These are phyloP conservation scores for Rugosomyces carneus DNA, from an alignment of 1,284 basidiomycete genomes.

Conservation along the genomic window DNA sequence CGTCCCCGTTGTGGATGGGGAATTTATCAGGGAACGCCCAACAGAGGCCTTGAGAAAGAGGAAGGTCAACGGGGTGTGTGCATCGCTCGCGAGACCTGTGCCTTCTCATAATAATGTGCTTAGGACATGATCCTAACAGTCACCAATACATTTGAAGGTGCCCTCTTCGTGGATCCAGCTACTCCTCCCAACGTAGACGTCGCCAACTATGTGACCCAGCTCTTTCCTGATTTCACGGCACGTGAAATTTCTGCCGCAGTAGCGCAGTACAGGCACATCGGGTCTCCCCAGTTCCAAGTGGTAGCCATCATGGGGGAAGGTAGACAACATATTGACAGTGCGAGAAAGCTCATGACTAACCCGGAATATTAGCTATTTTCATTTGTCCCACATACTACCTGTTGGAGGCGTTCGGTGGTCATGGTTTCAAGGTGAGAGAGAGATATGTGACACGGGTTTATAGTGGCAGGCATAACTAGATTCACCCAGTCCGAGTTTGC, in stretches of 20 bases:
- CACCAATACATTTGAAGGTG: slow-evolving; percentile 9
- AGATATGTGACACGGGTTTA: neutral
- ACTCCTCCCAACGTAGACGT: slow-evolving; percentile 23
- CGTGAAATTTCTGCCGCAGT: slow-evolving; percentile 22
- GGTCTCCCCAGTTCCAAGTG: slow-evolving; percentile 28
- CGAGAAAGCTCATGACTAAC: too few relatives aligned
- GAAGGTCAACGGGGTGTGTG: slow-evolving; percentile 22
- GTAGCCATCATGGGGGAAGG: slow-evolving; percentile 38
- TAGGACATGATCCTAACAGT: slow-evolving; percentile 26
- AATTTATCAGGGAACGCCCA: slow-evolving; percentile 28
- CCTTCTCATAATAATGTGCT: too few relatives aligned
- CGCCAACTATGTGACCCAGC: slow-evolving; percentile 27
- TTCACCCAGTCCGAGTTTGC: slow-evolving; percentile 24
- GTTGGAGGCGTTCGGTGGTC: slow-evolving; percentile 22
- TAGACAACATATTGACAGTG: slow-evolving; percentile 12
- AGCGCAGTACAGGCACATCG: slow-evolving; percentile 25
- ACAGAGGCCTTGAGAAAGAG: slow-evolving; percentile 22
- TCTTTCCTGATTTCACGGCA: slow-evolving; percentile 31
- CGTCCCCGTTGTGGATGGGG: slow-evolving; percentile 31
- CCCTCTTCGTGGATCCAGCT: slow-evolving; percentile 29
- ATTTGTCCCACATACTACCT: slow-evolving; percentile 28
- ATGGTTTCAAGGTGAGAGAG: slow-evolving; percentile 24
- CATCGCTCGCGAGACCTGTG: too few relatives aligned
- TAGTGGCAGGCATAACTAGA: neutral
- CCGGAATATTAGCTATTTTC: slow-evolving; percentile 24